A percentile compares a stretch with the other conserved stretches of the same genome.
phyloP scores from a whole-genome alignment of 106 monocot species.

The Acanthochlamys bracteata region DNA sequence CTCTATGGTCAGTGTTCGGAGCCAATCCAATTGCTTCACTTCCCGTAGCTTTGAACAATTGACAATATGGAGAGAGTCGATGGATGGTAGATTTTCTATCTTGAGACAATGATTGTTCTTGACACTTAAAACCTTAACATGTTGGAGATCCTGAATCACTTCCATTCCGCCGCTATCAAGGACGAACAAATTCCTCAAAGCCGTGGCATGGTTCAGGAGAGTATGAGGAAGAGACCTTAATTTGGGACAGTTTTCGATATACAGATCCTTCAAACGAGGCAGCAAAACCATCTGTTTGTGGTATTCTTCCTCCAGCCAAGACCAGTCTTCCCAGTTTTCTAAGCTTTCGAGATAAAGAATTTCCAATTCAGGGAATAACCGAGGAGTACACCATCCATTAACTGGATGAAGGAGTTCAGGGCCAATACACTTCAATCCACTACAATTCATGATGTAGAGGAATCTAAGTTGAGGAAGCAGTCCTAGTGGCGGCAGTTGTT shows the following conservation, averaged over 20 bases:
- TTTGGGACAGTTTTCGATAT: background rate
- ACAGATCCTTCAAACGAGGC: background rate
- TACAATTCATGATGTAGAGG: background rate
- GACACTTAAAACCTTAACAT: background rate
- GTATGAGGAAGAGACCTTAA: constrained; percentile 9
- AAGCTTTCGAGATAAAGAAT: background rate
- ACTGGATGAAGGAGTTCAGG: constrained; percentile 2
- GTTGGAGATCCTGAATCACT: background rate
- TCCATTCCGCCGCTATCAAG: background rate
- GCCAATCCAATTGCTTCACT: background rate
- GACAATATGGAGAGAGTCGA: background rate
- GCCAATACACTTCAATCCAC: background rate
- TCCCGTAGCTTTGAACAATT: background rate
- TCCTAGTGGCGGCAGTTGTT: constrained; percentile 5
- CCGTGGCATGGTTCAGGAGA: background rate
- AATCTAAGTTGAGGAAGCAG: constrained; percentile 9
- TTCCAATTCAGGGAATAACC: constrained; percentile 6
- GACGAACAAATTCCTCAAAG: background rate
- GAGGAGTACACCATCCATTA: no score
- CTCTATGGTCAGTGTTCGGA: background rate
- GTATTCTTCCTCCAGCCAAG: background rate
- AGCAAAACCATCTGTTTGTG: background rate
- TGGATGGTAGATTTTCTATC: background rate
- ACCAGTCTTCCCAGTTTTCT: constrained; percentile 2
- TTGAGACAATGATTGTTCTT: background rate